A percentile compares a stretch with the other conserved stretches of the same genome.
Conservation (phyloP, 2,329 filamentous ascomycete species). For the Phoma sp. region DNA sequence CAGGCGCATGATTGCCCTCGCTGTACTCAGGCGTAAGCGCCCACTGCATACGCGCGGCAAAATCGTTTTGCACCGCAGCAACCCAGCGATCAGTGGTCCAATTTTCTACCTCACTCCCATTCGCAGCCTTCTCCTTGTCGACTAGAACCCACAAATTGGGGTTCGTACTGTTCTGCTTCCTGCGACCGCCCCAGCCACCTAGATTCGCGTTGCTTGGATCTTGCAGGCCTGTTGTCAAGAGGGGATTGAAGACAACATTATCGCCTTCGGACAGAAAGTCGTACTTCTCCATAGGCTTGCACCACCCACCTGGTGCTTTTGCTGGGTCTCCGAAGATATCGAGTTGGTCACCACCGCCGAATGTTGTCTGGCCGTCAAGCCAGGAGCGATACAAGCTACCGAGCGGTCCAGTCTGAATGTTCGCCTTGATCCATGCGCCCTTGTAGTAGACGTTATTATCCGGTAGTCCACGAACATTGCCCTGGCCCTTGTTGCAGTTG, state of each 20-base stretch:
- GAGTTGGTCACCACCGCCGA: conserved; percentile 23
- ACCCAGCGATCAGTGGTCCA: conserved; percentile 55
- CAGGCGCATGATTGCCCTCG: conserved; percentile 1
- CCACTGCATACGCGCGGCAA: conserved; percentile 43
- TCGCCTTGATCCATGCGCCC: conserved; percentile 54
- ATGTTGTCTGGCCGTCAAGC: conserved; percentile 57
- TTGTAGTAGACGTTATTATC: conserved; percentile 14
- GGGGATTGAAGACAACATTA: conserved; percentile 26
- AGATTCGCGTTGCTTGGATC: conserved; percentile 29
- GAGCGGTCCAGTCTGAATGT: conserved; percentile 59
- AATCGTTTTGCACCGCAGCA: conserved; percentile 55
- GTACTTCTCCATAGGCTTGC: conserved; percentile 16
- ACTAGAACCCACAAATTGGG: not conserved
- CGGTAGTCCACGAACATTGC: conserved; percentile 18
- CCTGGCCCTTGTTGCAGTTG: conserved; percentile 18
- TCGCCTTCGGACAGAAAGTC: conserved; percentile 20
- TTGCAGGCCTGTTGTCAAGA: conserved; percentile 12
- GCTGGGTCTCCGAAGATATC: conserved; percentile 52
- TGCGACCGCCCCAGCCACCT: conserved; percentile 4
- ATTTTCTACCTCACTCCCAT: not conserved
- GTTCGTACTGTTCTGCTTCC: not conserved
- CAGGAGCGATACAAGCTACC: conserved; percentile 48
- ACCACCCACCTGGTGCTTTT: conserved; percentile 37
- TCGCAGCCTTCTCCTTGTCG: not conserved
- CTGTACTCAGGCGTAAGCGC: conserved; percentile 30